Base-by-base conservation (phyloP, 768 basidiomycete genomes). In the Dendrothele bispora region DNA sequence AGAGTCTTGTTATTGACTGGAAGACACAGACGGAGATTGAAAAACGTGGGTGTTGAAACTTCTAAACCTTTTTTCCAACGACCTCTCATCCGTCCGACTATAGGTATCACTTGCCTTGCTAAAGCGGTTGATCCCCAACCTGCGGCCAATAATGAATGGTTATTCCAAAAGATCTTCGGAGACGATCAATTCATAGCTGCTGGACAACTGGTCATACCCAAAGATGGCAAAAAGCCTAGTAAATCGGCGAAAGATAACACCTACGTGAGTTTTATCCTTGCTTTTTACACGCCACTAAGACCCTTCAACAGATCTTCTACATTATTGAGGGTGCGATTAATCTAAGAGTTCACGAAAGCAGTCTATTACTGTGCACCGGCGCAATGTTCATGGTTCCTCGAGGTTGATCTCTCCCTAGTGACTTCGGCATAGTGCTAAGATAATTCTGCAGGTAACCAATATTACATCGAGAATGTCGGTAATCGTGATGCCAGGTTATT, bases 171-270 rank as follows among this genome's bases (percentile, higher is more conserved):
- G 68, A 79, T 97, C 18, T 95, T 95, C 58, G 84, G 87, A 22
- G 95, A 98, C 53, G 89, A 83, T 38, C 83, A 90, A 37, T 98
- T 91, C 61, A 83, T 98, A 50, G 95, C 94, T 1, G 87, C 91
- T 25, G 97, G 97, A 1, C 82, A 93, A 53, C 74, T 98, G 37
- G 73, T 79, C 44, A 87, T 98, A 32, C 92, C 92, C 4, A 81
- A 88, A 1, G 72, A 79, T 6, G 79, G 80, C n/a, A 73, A 79
- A 51, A 99, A 99, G 66, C 88, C 89, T 12, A 83, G 79, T 50
- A 98, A 98, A 63, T 78, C 80, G 20, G 83, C 93, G 1, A 94
- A 89, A 61, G 97, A 98, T 59, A 99, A 98, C 56, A 91, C 91
- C 21, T 95, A 90, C 62, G 91, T 93, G 52, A 55, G 89, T 74